Percentiles rank a stretch among this genome's conserved stretches.
phyloP scores from a whole-genome alignment of 768 basidiomycete genomes.

The Infundibulicybe gibba region DNA sequence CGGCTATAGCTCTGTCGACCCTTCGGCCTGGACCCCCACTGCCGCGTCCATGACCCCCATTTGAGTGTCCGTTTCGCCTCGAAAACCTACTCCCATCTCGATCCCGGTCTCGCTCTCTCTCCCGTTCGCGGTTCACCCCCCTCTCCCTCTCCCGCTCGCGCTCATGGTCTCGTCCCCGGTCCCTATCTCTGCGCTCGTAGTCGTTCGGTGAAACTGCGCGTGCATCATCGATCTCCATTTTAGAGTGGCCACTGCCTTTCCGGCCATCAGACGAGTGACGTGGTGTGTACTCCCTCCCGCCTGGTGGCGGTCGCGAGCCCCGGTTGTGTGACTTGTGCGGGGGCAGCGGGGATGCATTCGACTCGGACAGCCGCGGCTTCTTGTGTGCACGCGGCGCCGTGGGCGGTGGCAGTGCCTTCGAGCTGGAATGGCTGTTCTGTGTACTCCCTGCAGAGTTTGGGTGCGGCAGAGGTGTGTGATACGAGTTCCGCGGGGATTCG shows the following conservation, averaged over 20 bases:
- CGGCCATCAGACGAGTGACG: conserved; percentile 19
- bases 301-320: conserved; percentile 21
- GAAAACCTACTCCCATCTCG: conserved; percentile 23
- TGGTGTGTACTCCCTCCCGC: conserved; percentile 17
- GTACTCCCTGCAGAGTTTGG: conserved; percentile 21
- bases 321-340: conserved; percentile 17
- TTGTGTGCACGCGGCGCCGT: conserved; percentile 82
- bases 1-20: conserved; percentile 28
- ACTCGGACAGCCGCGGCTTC: conserved; percentile 69
- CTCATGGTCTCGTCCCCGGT: conserved; percentile 29
- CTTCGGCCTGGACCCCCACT: conserved; percentile 27
- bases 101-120: conserved; percentile 29
- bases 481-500: conserved; percentile 44
- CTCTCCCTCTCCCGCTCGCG: conserved; percentile 32
- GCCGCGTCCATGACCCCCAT: conserved; percentile 32
- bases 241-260: conserved; percentile 21
- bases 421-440: conserved; percentile 4
- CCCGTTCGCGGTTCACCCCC: conserved; percentile 26
- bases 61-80: conserved; percentile 35
- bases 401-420: conserved; percentile 67
- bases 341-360: conserved; percentile 28
- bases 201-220: conserved; percentile 30
- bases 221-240: conserved; percentile 61
- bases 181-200: conserved; percentile 25
- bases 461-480: conserved; percentile 27